A percentile compares a stretch with the other conserved stretches of the same genome.
These are phyloP conservation scores for Acmispon strigosus DNA, from an alignment of 306 rosid genomes.

Conservation along the genomic window DNA sequence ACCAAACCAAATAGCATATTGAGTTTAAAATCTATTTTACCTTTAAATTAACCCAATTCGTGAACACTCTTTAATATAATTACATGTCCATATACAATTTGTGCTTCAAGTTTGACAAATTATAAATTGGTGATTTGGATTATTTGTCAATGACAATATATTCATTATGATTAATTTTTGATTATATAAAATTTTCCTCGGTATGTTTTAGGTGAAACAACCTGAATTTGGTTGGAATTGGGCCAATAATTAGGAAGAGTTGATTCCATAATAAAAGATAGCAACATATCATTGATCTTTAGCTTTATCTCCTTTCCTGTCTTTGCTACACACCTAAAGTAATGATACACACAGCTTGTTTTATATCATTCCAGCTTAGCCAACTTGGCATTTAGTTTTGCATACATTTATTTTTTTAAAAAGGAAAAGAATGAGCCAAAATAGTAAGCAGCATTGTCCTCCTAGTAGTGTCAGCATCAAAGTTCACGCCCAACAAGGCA, in stretches of 20 bases:
- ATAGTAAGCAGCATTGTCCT: not conserved
- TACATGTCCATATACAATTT: too few relatives aligned
- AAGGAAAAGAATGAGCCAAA: not conserved
- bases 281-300: not conserved
- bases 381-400: not conserved
- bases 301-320: not conserved
- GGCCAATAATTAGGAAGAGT: not conserved
- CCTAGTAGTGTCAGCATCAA: not conserved
- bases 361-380: not conserved
- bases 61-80: too few relatives aligned
- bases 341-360: not conserved
- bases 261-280: not conserved
- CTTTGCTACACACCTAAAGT: not conserved
- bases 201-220: not conserved
- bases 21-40: too few relatives aligned
- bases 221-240: not conserved
- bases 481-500: not conserved
- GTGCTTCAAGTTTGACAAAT: too few relatives aligned
- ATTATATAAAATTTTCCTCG: too few relatives aligned
- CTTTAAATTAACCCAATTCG: too few relatives aligned
- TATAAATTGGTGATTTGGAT: too few relatives aligned
- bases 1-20: too few relatives aligned
- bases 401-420: not conserved
- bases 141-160: too few relatives aligned
- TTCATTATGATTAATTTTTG: too few relatives aligned